Evolutionary conservation across 306 rosid species (phyloP), one percentile per base, ranked within the genome.

Genomic region (Prosopis cineraria): DNA sequence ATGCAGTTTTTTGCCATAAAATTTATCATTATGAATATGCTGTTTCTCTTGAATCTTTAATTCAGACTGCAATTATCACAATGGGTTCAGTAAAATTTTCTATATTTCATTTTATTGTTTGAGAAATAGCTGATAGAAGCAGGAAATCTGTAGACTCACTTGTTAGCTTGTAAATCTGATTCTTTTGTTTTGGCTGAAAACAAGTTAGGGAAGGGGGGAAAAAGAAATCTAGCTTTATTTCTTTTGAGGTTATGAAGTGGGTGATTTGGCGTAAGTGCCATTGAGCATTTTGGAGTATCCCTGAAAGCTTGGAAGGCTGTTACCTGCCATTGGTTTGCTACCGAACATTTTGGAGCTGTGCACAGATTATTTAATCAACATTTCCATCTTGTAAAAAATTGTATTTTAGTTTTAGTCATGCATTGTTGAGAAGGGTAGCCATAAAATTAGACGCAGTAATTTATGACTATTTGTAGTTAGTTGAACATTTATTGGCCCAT

Each of bases 281-380:
- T 24, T 14, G n/a, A 73, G 77, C 33, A 53, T 58, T 73, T 55
- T 72, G 47, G 48, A 52, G 36, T 72, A 50, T n/a, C 67, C 34
- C 6, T 48, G 44, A 45, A 30, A n/a, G 20, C 27, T 56, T 25
- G 64, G 34, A 56, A 56, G 19, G 64, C 34, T 56, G 34, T 25
- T 56, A 20, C 16, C 62, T 24, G 34, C 16, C 64, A 56, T 56
- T 56, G 64, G 7, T 56, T 56, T 56, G 13, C n/a, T 19, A 43
- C 72, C 62, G 71, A 62, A 47, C 22, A 62, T 40, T 12, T 7
- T 41, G 70, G 59, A 60, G 62, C 24, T 33, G 68, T 75, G 30
- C 59, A n/a, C 8, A 14, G 22, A 53, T 68, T 40, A 29, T 25
- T 40, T 53, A 12, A 39, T 66, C 33, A 6, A 67, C 25, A 50